Evolutionary conservation across 805 yeast genomes (phyloP).

Genomic region (Kuraishia cidri): DNA sequence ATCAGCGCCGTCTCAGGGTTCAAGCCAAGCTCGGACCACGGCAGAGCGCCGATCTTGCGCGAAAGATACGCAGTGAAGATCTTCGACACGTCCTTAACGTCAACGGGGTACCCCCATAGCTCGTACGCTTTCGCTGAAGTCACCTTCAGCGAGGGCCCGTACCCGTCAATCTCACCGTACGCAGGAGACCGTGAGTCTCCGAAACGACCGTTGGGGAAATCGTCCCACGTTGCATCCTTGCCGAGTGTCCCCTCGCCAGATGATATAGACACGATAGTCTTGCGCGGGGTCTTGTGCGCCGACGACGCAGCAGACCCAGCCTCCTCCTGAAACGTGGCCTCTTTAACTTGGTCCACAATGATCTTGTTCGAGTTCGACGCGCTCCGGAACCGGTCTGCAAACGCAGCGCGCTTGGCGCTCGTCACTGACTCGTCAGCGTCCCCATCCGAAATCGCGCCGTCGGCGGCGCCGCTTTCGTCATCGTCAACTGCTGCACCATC

Average conservation of each 20-base stretch:
- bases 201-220: constrained; percentile 91
- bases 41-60: constrained; percentile 67
- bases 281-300: constrained; percentile 27
- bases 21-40: constrained; percentile 86
- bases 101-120: constrained; percentile 75
- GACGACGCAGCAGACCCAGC: constrained; percentile 6
- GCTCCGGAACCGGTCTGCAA: constrained; percentile 18
- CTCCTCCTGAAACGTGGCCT: constrained; percentile 16
- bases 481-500: constrained; percentile 29
- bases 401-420: constrained; percentile 26
- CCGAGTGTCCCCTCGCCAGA: constrained; percentile 80
- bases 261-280: constrained; percentile 65
- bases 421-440: constrained; percentile 15
- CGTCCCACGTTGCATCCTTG: constrained; percentile 94
- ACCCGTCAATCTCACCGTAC: constrained; percentile 96
- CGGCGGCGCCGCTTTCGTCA: constrained; percentile 27
- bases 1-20: constrained; percentile 87
- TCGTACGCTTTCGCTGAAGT: constrained; percentile 56
- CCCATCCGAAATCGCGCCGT: constrained; percentile 22
- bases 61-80: constrained; percentile 68
- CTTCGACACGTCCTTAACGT: constrained; percentile 47
- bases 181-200: constrained; percentile 96
- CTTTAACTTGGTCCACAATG: constrained; percentile 12
- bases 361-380: constrained; percentile 15
- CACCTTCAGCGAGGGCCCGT: constrained; percentile 85